These are phyloP conservation scores for Candida argentea DNA, from an alignment of 805 yeast species.

Conservation along the genomic window DNA sequence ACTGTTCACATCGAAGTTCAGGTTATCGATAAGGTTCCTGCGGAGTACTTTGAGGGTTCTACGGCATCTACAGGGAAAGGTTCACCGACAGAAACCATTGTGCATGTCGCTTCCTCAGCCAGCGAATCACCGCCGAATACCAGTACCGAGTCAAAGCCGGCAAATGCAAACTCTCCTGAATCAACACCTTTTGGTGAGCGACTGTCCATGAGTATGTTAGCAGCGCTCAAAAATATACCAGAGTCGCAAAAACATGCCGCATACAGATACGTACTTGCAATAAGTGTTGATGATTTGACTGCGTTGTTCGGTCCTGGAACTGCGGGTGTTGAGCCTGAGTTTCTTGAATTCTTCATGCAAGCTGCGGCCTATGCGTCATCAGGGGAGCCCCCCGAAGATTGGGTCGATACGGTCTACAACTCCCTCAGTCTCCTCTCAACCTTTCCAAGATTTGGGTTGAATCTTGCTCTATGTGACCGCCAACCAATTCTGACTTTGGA, in stretches of 20 bases:
- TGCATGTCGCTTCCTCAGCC: background rate
- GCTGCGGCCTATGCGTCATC: constrained; percentile 20
- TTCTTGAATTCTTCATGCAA: constrained; percentile 37
- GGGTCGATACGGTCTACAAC: constrained; percentile 10
- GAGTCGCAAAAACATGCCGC: constrained; percentile 16
- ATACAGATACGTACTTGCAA: constrained; percentile 24
- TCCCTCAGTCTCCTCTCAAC: constrained; percentile 18
- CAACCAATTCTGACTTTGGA: constrained; percentile 1
- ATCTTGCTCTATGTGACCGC: constrained; percentile 23
- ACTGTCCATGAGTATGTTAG: constrained; percentile 17
- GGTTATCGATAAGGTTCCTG: too few relatives aligned
- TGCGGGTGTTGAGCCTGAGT: constrained; percentile 41
- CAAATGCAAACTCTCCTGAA: background rate
- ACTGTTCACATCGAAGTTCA: too few relatives aligned
- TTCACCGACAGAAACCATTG: background rate
- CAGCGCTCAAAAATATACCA: constrained; percentile 18
- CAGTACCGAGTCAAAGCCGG: background rate
- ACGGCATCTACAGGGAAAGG: too few relatives aligned
- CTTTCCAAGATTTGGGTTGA: constrained; percentile 25
- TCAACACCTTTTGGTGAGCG: constrained; percentile 8
- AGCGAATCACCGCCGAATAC: background rate
- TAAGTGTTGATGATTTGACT: constrained; percentile 14
- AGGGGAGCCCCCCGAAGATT: constrained; percentile 4
- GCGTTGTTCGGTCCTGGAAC: constrained; percentile 25
- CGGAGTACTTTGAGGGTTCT: too few relatives aligned